Conservation (phyloP, 2,329 filamentous ascomycete genomes). For the Sordariomycetes sp. region DNA sequence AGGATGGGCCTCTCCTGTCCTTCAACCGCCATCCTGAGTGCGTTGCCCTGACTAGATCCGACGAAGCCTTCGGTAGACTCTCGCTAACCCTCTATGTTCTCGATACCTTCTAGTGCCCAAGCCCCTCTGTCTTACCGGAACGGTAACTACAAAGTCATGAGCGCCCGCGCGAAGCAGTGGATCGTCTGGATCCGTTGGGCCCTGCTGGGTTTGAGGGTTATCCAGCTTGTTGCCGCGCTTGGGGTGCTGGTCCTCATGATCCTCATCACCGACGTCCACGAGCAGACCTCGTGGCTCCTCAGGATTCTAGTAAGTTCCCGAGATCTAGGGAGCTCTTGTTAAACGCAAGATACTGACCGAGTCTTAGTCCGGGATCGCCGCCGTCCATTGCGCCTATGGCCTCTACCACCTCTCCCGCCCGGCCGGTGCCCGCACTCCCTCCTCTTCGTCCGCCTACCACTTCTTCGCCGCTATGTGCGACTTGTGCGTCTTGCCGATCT, state of each 20-base stretch:
- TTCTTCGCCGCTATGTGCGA: constrained; percentile 72
- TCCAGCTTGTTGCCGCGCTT: constrained; percentile 57
- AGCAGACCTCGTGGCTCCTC: constrained; percentile 62
- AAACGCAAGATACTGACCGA: not conserved
- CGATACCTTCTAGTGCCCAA: constrained; percentile 36
- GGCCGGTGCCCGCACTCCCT: constrained; percentile 60
- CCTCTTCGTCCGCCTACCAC: constrained; percentile 80
- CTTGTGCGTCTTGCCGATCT: constrained; percentile 41
- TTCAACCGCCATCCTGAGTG: constrained; percentile 86
- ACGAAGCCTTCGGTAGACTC: not conserved
- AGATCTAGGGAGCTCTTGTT: not conserved
- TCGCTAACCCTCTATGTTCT: not conserved
- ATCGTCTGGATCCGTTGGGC: constrained; percentile 59
- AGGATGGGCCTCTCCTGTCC: constrained; percentile 64
- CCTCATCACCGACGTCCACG: constrained; percentile 58
- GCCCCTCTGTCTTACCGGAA: constrained; percentile 52
- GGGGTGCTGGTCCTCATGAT: constrained; percentile 69
- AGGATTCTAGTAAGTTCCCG: constrained; percentile 57
- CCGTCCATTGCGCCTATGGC: constrained; percentile 63
- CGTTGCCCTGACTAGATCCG: constrained; percentile 16
- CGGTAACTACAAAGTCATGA: constrained; percentile 54
- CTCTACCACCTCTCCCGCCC: constrained; percentile 70
- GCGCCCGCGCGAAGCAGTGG: constrained; percentile 55
- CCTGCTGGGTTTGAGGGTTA: constrained; percentile 57
- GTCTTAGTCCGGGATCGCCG: constrained; percentile 61